Evolutionary conservation across 2,329 filamentous ascomycete genomes (phyloP).

Genomic region (Malbranchea zuffiana): DNA sequence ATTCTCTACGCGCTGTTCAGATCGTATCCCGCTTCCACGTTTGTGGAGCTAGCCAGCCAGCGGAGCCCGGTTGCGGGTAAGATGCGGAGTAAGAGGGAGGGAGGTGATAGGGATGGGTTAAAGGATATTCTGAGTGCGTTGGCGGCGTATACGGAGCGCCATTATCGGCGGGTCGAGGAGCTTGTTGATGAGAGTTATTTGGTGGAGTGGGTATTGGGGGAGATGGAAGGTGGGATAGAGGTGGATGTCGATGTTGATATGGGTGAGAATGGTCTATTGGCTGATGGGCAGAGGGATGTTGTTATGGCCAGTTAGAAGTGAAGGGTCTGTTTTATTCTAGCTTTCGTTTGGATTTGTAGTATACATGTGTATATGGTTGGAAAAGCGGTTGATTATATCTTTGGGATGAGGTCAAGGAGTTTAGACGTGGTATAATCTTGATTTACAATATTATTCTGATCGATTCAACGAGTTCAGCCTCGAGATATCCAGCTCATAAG

Average conservation of each 20-base stretch:
- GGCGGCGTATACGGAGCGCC: conserved; percentile 80
- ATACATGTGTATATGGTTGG: no score
- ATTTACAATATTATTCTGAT: no score
- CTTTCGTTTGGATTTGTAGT: no score
- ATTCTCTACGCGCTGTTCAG: conserved; percentile 70
- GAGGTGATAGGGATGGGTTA: conserved; percentile 41
- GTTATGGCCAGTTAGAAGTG: conserved; percentile 31
- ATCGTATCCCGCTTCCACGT: conserved; percentile 66
- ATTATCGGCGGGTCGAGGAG: conserved; percentile 82
- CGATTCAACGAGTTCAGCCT: no score
- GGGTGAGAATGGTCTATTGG: conserved; percentile 15
- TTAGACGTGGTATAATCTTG: no score
- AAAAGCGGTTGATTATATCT: no score
- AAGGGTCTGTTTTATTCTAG: no score
- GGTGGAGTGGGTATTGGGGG: conserved; percentile 80
- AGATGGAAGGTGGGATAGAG: conserved; percentile 66
- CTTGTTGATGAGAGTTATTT: conserved; percentile 89
- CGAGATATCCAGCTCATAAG: no score
- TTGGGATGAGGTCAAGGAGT: no score
- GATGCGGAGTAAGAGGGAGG: conserved; percentile 22
- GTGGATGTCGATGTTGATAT: conserved; percentile 17
- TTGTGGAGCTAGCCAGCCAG: conserved; percentile 54
- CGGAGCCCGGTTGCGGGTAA: conserved; percentile 17
- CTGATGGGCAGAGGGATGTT: conserved; percentile 29
- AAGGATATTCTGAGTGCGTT: conserved; percentile 82